Conservation (phyloP, 257 asterid species). For the Solanum chiquidenum region DNA sequence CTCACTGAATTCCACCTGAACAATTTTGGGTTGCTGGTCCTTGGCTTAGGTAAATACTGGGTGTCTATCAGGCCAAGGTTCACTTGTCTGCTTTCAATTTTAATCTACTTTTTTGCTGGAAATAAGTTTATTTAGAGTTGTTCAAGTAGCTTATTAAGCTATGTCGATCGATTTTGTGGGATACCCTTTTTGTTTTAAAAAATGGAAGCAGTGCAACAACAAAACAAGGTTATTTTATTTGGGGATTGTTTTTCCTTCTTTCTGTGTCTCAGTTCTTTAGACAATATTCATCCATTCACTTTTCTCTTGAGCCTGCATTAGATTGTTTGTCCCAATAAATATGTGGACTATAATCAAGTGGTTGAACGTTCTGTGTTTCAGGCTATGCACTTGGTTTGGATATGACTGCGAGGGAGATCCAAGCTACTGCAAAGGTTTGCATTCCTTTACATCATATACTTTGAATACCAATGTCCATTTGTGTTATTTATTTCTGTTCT, state of each 20-base stretch:
- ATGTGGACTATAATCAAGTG: neutral
- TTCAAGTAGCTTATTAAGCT: neutral
- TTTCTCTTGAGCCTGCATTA: neutral
- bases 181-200: neutral
- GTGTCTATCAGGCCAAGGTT: neutral
- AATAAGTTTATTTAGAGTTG: neutral
- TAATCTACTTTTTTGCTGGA: neutral
- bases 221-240: neutral
- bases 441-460: conserved; percentile 2
- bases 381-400: conserved; percentile 99
- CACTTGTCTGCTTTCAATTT: neutral
- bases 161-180: neutral
- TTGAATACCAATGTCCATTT: neutral
- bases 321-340: neutral
- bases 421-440: conserved; percentile 79
- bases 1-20: neutral
- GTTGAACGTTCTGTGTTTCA: conserved; percentile 16
- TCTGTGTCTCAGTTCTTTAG: neutral
- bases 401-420: conserved; percentile 97
- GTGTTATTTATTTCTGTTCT: neutral
- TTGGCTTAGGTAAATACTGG: neutral
- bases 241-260: neutral
- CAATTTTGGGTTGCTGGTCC: neutral
- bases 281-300: neutral
- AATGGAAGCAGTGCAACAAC: neutral